Conservation (phyloP, 164 flowering plant genomes). For the Tetrastigma voinierianum region DNA sequence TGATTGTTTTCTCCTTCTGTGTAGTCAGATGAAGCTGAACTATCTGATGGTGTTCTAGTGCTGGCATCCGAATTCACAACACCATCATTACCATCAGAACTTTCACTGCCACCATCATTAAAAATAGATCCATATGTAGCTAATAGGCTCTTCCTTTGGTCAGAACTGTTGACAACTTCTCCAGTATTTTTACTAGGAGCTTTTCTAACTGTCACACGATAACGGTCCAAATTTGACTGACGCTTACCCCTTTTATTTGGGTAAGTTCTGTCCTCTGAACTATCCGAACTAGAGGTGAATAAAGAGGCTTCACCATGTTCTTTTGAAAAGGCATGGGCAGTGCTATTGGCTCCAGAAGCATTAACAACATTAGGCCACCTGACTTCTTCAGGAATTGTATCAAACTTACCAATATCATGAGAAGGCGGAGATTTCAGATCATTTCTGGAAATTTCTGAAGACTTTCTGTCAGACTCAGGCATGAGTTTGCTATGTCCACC, state of each 20-base stretch:
- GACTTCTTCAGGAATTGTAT: conserved; percentile 5
- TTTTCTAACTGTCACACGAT: conserved; percentile 16
- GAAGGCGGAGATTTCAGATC: conserved; percentile 11
- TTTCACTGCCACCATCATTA: conserved; percentile 38
- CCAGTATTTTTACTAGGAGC: conserved; percentile 21
- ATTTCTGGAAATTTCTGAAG: conserved; percentile 13
- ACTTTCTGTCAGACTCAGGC: conserved; percentile 11
- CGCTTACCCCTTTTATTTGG: conserved; percentile 10
- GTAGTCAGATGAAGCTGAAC: conserved; percentile 43
- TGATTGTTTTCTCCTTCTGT: conserved; percentile 39
- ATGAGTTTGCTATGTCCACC: conserved; percentile 7
- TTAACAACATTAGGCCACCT: conserved; percentile 10
- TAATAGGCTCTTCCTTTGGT: conserved; percentile 34
- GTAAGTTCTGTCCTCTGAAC: conserved; percentile 13
- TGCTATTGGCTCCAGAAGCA: conserved; percentile 8
- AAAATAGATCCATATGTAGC: conserved; percentile 34
- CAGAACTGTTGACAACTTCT: conserved; percentile 24
- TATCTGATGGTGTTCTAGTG: conserved; percentile 47
- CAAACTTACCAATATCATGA: conserved; percentile 3
- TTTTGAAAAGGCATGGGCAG: conserved; percentile 6
- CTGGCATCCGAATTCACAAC: conserved; percentile 38
- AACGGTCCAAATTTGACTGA: conserved; percentile 10
- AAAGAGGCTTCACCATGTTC: conserved; percentile 10
- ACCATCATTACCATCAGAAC: conserved; percentile 42
- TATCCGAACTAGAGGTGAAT: conserved; percentile 28